Percentiles rank a stretch among this genome's conserved stretches.
Conservation (phyloP, 2,329 filamentous ascomycete genomes). For the Phaeoacremonium minimum region DNA sequence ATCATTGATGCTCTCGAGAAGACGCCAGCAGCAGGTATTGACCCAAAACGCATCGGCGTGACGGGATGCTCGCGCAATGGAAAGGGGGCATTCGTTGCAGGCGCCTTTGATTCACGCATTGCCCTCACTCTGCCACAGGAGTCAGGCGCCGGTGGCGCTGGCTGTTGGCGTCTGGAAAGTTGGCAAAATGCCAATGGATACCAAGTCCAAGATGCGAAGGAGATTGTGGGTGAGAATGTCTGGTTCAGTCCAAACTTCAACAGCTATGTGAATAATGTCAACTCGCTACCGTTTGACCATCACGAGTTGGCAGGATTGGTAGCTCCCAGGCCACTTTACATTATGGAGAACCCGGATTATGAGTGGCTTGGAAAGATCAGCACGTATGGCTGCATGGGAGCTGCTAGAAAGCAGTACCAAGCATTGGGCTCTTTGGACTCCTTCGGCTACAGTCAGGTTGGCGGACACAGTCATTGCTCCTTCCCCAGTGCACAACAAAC, state of each 20-base stretch:
- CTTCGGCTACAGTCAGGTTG: too few species aligned
- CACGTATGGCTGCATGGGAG: conserved; percentile 45
- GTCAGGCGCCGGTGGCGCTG: conserved; percentile 41
- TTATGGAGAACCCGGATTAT: conserved; percentile 44
- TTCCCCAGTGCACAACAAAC: too few species aligned
- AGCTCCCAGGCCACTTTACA: conserved; percentile 41
- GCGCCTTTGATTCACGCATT: conserved; percentile 41
- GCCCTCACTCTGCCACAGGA: conserved; percentile 45
- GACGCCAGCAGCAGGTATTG: conserved; percentile 29
- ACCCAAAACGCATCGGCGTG: conserved; percentile 31
- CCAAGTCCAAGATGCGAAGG: conserved; percentile 34
- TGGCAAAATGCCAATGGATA: conserved; percentile 42
- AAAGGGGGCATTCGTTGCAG: conserved; percentile 45
- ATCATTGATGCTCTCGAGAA: conserved; percentile 42
- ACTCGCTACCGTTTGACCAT: conserved; percentile 41
- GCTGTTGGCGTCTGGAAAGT: conserved; percentile 41
- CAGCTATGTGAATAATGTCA: too few species aligned
- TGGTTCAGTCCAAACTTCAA: conserved; percentile 44
- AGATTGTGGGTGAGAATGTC: conserved; percentile 44
- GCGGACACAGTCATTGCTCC: too few species aligned
- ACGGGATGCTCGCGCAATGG: conserved; percentile 48
- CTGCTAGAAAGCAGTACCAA: conserved; percentile 39
- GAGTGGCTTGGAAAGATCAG: conserved; percentile 46
- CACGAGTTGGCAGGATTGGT: conserved; percentile 44
- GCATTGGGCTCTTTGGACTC: conserved; percentile 36